Evolutionary conservation across 202 grass and related monocot species (phyloP), one percentile per base, ranked within the genome.

Genomic region (Dendrocalamus latiflorus): DNA sequence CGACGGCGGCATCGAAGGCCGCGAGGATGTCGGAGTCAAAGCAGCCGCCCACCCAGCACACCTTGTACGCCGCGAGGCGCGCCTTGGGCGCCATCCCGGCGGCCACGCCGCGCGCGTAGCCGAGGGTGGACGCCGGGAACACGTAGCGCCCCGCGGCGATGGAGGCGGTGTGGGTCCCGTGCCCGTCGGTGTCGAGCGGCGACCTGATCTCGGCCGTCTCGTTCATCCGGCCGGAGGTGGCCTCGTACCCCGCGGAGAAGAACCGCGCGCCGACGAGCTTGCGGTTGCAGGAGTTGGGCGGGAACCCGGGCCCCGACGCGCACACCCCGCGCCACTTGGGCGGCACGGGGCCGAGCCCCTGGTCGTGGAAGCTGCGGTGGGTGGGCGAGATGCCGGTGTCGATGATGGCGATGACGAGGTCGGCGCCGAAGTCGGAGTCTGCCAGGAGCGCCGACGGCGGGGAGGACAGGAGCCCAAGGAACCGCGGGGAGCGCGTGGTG

Each of bases 141-240:
- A n/a, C n/a, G n/a, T n/a, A n/a, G n/a, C n/a, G n/a, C n/a, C n/a
- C n/a, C n/a, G n/a, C n/a, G n/a, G n/a, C n/a, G n/a, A n/a, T n/a
- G n/a, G n/a, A n/a, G n/a, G n/a, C n/a, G 1, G 95, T 98, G 85
- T 98, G 95, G 0, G 92, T 98, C 0, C 90, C 90, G 78, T 98
- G 95, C 0, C 92, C 92, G 51, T 98, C 95, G 14, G 89, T 93
- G 68, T 98, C 95, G 26, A 90, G 84, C 56, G 95, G 89, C 1
- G 95, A 98, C 69, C 84, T 83, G 24, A 93, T 70, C 87, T 98
- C 95, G 10, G 90, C 86, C 7, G 90, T 83, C 53, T 93, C 92
- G 51, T 98, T 98, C 90, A 98, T 94, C 17, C 82, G 84, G n/a
- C 95, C 95, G 10, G 90, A 91, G 10, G 95, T 90, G 11, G 95